Conservation (phyloP, 805 yeast species). For the Kazachstania psychrophila region DNA sequence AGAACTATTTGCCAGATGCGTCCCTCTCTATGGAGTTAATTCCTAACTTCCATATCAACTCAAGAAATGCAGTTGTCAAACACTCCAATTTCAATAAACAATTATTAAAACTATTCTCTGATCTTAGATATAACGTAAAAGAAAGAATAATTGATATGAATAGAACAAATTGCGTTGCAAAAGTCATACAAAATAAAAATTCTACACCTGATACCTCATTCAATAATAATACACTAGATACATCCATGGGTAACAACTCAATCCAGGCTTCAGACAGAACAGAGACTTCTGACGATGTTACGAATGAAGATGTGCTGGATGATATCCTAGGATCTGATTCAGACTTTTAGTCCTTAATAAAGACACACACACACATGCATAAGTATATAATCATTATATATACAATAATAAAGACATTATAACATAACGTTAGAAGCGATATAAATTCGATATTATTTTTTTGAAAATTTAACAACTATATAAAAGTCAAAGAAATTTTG, state of each 20-base stretch:
- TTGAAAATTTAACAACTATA: too few species aligned
- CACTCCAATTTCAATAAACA: conserved; percentile 13
- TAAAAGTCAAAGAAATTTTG: too few species aligned
- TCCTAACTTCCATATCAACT: conserved; percentile 12
- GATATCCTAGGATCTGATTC: conserved; percentile 21
- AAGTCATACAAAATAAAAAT: conserved; percentile 11
- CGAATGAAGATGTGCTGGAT: conserved; percentile 11
- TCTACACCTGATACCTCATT: background rate
- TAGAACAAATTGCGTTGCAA: conserved; percentile 20
- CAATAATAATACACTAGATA: background rate
- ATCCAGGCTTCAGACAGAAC: background rate
- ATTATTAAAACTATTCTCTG: conserved; percentile 11
- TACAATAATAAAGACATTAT: background rate
- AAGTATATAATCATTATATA: background rate
- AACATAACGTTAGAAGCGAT: background rate
- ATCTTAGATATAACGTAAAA: conserved; percentile 9
- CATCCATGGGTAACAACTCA: background rate
- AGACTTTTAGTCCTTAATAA: conserved; percentile 16
- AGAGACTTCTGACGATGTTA: background rate
- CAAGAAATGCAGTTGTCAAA: conserved; percentile 9
- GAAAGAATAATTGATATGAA: conserved; percentile 23
- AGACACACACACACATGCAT: background rate
- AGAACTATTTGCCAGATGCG: conserved; percentile 15
- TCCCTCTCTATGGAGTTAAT: conserved; percentile 19
- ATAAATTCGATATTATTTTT: background rate